phyloP scores from a whole-genome alignment of 2,329 filamentous ascomycete genomes.

The Neopestalotiopsis rosae region DNA sequence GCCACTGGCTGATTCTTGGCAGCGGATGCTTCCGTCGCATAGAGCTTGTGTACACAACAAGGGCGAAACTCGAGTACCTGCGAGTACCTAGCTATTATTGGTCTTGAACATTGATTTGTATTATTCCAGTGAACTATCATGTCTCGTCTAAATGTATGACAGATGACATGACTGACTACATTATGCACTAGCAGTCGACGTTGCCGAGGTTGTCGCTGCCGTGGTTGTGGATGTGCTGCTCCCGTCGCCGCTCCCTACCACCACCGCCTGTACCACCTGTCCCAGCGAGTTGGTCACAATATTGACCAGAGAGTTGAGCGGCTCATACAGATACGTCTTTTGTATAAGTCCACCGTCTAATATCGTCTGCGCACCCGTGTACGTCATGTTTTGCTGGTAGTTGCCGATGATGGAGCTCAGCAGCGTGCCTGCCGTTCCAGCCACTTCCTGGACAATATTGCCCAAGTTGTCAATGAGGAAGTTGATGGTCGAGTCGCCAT shows the following conservation, averaged over 20 bases:
- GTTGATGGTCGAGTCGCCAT: slow-evolving; percentile 57
- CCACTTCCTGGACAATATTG: slow-evolving; percentile 66
- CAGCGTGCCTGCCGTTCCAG: slow-evolving; percentile 47
- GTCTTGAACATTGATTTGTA: not conserved
- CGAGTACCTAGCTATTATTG: too few species aligned
- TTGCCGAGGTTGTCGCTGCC: slow-evolving; percentile 20
- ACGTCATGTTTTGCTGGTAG: slow-evolving; percentile 42
- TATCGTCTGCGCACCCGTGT: slow-evolving; percentile 33
- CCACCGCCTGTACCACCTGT: slow-evolving; percentile 53
- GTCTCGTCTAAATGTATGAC: not conserved
- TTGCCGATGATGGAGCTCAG: slow-evolving; percentile 62
- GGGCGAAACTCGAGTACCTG: too few species aligned
- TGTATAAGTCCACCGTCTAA: slow-evolving; percentile 42
- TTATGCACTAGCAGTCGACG: slow-evolving; percentile 18
- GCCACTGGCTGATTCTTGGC: not conserved
- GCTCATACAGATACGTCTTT: slow-evolving; percentile 53
- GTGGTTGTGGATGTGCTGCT: slow-evolving; percentile 24
- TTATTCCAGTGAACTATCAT: not conserved
- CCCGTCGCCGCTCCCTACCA: slow-evolving; percentile 25
- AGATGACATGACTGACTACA: not conserved
- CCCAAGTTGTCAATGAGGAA: slow-evolving; percentile 67
- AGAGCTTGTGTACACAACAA: not conserved
- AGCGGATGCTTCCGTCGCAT: too few species aligned
- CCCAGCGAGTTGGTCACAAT: slow-evolving; percentile 55
- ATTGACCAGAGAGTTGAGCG: slow-evolving; percentile 52